Percentiles rank a stretch among this genome's conserved stretches.
Evolutionary conservation across 108 stramenopile species (phyloP).

Genomic region (Cyclotella distinguenda): DNA sequence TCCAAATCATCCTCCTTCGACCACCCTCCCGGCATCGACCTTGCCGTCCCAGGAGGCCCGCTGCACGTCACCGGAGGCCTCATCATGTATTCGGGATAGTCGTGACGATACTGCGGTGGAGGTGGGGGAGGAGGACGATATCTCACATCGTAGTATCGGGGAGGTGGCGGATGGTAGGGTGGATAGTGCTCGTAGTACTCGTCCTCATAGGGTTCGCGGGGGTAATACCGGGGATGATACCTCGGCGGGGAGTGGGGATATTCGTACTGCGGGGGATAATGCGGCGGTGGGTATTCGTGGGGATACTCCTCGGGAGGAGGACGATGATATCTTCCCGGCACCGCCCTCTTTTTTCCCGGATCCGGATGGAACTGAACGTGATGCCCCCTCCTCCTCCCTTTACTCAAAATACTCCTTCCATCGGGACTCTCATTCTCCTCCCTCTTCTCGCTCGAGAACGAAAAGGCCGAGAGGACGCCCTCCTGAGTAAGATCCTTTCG

Average conservation of each 20-base stretch:
- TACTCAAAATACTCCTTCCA: conserved; percentile 15
- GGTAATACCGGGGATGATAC: conserved; percentile 8
- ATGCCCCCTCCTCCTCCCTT: conserved; percentile 22
- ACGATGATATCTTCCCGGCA: conserved; percentile 7
- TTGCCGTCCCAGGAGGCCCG: background rate
- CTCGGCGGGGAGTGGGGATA: conserved; percentile 9
- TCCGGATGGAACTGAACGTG: conserved; percentile 22
- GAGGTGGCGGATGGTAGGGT: conserved; percentile 8
- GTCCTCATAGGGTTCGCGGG: conserved; percentile 7
- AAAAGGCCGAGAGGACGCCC: conserved; percentile 19
- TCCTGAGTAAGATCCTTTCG: conserved; percentile 4
- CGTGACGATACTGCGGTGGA: background rate
- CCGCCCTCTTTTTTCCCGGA: background rate
- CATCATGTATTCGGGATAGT: background rate
- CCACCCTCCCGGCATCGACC: conserved; percentile 42
- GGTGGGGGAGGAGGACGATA: conserved; percentile 26
- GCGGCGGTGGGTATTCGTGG: background rate
- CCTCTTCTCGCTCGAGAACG: conserved; percentile 8
- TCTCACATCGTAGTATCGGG: conserved; percentile 19
- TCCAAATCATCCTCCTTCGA: conserved; percentile 72
- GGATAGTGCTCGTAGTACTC: conserved; percentile 19
- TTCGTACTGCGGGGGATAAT: conserved; percentile 2
- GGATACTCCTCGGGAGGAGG: conserved; percentile 15
- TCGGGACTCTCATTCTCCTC: conserved; percentile 6
- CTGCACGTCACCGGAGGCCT: background rate